These are phyloP conservation scores for Monosporascus sp. DNA, from an alignment of 2,329 filamentous ascomycete genomes.

Conservation along the genomic window DNA sequence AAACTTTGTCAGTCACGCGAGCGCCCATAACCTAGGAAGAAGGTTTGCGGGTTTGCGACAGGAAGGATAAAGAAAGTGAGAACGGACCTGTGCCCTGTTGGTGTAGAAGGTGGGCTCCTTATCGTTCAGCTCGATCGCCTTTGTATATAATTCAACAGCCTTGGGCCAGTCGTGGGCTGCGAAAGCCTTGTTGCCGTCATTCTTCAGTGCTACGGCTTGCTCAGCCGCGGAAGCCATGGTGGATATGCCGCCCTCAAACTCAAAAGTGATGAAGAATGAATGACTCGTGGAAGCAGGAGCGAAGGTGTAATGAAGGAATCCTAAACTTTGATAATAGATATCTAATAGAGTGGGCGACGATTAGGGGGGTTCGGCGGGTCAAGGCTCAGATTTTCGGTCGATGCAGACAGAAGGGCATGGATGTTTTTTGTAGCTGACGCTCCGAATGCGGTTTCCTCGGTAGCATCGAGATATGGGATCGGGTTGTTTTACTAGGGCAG, in stretches of 20 bases:
- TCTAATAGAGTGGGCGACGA: no score
- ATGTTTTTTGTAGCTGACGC: not conserved
- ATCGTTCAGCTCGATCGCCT: slow-evolving; percentile 81
- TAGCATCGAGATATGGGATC: not conserved
- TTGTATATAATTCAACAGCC: slow-evolving; percentile 77
- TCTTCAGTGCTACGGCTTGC: slow-evolving; percentile 79
- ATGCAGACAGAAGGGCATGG: no score
- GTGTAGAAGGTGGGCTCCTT: slow-evolving; percentile 86
- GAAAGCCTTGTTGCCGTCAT: slow-evolving; percentile 93
- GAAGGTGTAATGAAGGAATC: not conserved
- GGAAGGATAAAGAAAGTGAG: not conserved
- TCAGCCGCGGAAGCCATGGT: slow-evolving; percentile 44
- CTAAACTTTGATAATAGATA: not conserved
- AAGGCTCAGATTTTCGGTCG: no score
- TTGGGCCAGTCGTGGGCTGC: slow-evolving; percentile 77
- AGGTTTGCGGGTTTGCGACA: not conserved
- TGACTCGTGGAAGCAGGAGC: no score
- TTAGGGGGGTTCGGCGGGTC: no score
- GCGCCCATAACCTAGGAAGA: slow-evolving; percentile 15
- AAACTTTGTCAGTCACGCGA: slow-evolving; percentile 41
- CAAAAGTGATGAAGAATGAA: no score
- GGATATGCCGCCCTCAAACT: not conserved
- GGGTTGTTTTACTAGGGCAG: not conserved
- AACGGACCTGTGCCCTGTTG: slow-evolving; percentile 84
- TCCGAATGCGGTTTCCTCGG: slow-evolving; percentile 1